These are phyloP conservation scores for Crepidotus variabilis DNA, from an alignment of 768 basidiomycete genomes.

Conservation along the genomic window DNA sequence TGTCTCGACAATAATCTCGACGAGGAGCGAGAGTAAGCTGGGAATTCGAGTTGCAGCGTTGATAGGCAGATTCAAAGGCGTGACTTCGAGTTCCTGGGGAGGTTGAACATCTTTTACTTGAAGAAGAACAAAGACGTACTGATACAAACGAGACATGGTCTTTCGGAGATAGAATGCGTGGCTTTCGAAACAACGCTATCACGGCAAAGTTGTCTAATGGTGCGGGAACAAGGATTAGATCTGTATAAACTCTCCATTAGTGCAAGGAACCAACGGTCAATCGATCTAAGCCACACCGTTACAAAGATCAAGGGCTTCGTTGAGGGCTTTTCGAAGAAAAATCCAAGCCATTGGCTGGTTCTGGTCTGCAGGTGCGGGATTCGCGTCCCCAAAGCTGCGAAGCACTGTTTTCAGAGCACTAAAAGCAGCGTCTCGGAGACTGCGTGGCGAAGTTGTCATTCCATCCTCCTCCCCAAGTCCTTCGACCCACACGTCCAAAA, in stretches of 20 bases:
- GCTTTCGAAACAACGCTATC: conserved; percentile 36
- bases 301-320: conserved; percentile 36
- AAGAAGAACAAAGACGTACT: conserved; percentile 19
- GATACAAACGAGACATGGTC: conserved; percentile 27
- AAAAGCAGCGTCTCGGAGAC: conserved; percentile 45
- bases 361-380: conserved; percentile 23
- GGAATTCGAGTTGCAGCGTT: conserved; percentile 37
- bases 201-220: conserved; percentile 32
- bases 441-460: conserved; percentile 40
- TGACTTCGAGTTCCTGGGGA: conserved; percentile 30
- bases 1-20: conserved; percentile 39
- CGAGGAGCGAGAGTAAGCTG: conserved; percentile 41
- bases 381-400: conserved; percentile 39
- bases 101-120: conserved; percentile 3
- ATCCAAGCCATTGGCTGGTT: conserved; percentile 32
- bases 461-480: conserved; percentile 34
- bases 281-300: conserved; percentile 31
- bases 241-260: conserved; percentile 19
- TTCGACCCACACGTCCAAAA: conserved; percentile 58
- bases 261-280: background rate
- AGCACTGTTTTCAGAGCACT: conserved; percentile 41
- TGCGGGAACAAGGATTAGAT: conserved; percentile 28
- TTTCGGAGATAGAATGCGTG: conserved; percentile 28
- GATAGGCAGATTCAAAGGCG: conserved; percentile 32
- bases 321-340: conserved; percentile 34